Percentiles rank a stretch among this genome's conserved stretches.
phyloP scores from a whole-genome alignment of 1,284 basidiomycete species.

The Ustanciosporium gigantosporum region DNA sequence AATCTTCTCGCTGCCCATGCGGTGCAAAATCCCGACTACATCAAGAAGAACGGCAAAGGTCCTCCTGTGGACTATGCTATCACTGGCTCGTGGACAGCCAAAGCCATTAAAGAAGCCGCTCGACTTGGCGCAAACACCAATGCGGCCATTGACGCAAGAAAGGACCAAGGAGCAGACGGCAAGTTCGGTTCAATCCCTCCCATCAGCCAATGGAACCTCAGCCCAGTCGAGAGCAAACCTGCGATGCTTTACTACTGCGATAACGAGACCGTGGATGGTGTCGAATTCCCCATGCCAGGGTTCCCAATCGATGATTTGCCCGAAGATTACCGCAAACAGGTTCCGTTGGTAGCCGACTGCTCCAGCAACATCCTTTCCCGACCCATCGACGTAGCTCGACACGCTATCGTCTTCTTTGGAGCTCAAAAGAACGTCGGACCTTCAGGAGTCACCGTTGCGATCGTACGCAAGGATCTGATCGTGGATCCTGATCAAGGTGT shows the following conservation, averaged over 20 bases:
- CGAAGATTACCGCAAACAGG: slow-evolving; percentile 63
- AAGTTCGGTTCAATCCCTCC: slow-evolving; percentile 79
- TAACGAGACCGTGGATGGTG: slow-evolving; percentile 97
- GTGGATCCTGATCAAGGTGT: slow-evolving; percentile 53
- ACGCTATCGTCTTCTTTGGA: slow-evolving; percentile 89
- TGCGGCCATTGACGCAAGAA: slow-evolving; percentile 44
- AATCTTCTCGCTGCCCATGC: slow-evolving; percentile 57
- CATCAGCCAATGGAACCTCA: slow-evolving; percentile 76
- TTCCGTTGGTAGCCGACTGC: slow-evolving; percentile 91
- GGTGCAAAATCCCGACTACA: slow-evolving; percentile 47
- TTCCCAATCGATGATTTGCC: slow-evolving; percentile 84
- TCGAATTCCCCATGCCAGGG: slow-evolving; percentile 79
- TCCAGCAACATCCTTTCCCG: slow-evolving; percentile 96
- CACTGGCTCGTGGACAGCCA: slow-evolving; percentile 56
- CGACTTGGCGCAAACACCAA: slow-evolving; percentile 48
- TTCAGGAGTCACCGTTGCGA: slow-evolving; percentile 86
- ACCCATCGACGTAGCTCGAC: slow-evolving; percentile 76
- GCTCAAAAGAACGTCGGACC: slow-evolving; percentile 99
- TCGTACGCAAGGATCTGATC: slow-evolving; percentile 83
- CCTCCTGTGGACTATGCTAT: slow-evolving; percentile 58
- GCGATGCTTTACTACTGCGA: slow-evolving; percentile 98
- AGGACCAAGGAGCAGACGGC: slow-evolving; percentile 33
- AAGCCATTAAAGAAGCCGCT: slow-evolving; percentile 55
- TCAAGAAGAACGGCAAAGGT: slow-evolving; percentile 29
- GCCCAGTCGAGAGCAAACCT: slow-evolving; percentile 67